phyloP scores from a whole-genome alignment of 805 yeast species.

The Candida suzukii region DNA sequence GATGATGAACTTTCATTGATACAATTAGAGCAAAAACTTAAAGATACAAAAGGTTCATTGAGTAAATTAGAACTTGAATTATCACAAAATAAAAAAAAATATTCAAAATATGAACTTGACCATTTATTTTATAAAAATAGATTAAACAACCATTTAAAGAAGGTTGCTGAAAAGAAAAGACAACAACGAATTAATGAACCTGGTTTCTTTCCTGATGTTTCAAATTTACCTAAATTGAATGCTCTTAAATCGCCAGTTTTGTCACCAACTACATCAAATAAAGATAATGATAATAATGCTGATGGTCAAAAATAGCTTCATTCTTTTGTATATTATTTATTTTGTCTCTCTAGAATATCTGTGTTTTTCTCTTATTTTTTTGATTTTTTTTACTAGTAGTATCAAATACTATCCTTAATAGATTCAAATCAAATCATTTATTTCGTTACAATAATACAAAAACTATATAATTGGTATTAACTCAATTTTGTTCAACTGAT shows the following conservation, averaged over 20 bases:
- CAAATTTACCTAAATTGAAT: constrained; percentile 10
- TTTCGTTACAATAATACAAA: too few relatives aligned
- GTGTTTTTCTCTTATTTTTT: too few relatives aligned
- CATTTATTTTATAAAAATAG: constrained; percentile 34
- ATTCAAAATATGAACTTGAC: constrained; percentile 34
- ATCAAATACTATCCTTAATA: too few relatives aligned
- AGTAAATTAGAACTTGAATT: constrained; percentile 10
- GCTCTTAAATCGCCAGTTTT: neutral
- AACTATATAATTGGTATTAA: too few relatives aligned
- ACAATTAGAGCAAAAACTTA: constrained; percentile 3
- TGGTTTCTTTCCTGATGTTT: constrained; percentile 33
- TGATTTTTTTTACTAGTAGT: too few relatives aligned
- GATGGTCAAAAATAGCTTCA: too few relatives aligned
- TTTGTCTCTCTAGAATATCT: too few relatives aligned
- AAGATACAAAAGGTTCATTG: constrained; percentile 11
- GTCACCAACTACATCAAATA: neutral
- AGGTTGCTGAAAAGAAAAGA: constrained; percentile 22
- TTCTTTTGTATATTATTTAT: neutral
- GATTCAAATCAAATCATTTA: too few relatives aligned
- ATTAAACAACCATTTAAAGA: constrained; percentile 29
- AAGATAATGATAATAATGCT: neutral
- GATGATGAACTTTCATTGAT: constrained; percentile 5
- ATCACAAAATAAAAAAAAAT: constrained; percentile 20
- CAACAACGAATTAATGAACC: constrained; percentile 28
- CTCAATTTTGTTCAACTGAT: neutral